phyloP scores from a whole-genome alignment of 306 rosid species.

The Rosa rugosa region DNA sequence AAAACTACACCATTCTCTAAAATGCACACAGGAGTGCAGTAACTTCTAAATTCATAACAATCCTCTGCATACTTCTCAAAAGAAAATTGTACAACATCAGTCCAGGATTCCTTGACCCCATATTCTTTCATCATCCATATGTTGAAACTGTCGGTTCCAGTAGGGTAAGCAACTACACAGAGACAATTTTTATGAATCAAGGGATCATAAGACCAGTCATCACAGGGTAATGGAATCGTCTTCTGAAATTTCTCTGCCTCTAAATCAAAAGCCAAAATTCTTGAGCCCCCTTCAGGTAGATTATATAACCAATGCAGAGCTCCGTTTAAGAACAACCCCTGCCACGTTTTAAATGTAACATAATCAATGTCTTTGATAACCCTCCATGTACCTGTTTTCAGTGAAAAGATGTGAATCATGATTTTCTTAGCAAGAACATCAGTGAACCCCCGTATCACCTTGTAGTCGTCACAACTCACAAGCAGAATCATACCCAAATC shows the following conservation, averaged over 20 bases:
- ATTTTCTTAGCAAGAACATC: background rate
- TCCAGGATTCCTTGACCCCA: constrained; percentile 4
- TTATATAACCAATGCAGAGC: background rate
- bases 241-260: background rate
- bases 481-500: background rate
- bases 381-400: background rate
- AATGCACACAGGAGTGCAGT: background rate
- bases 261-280: background rate
- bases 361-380: background rate
- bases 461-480: background rate
- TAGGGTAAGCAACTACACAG: background rate
- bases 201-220: background rate
- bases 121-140: constrained; percentile 14
- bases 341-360: background rate
- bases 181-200: background rate
- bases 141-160: background rate
- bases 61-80: background rate
- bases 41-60: background rate
- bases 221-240: background rate
- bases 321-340: background rate
- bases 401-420: background rate
- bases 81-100: background rate
- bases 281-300: background rate
- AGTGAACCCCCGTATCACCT: background rate
- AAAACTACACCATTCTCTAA: constrained; percentile 7